Conservation (phyloP, 495 filamentous ascomycete genomes). For the Xylaria sp. region DNA sequence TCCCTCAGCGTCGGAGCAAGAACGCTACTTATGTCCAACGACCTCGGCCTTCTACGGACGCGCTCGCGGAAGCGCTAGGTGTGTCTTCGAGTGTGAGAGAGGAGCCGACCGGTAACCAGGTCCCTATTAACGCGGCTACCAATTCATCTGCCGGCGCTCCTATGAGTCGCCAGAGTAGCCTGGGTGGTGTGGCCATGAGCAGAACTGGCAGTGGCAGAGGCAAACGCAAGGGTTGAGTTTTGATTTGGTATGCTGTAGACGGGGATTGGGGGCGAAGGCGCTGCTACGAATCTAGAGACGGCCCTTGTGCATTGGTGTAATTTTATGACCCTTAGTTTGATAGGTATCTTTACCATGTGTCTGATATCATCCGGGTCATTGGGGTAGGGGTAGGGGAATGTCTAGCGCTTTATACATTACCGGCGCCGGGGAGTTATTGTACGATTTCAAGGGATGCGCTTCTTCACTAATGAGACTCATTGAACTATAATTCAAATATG, state of each 20-base stretch:
- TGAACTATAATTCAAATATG: no score
- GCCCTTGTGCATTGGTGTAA: background rate
- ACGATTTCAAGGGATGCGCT: background rate
- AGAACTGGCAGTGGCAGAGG: conserved; percentile 47
- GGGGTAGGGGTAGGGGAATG: background rate
- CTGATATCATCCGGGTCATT: conserved; percentile 6
- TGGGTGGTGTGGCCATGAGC: conserved; percentile 58
- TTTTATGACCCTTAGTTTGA: background rate
- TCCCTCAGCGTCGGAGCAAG: conserved; percentile 44
- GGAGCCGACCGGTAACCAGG: conserved; percentile 28
- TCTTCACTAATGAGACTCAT: background rate
- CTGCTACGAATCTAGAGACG: background rate
- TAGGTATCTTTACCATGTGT: conserved; percentile 7
- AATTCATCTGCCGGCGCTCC: conserved; percentile 44
- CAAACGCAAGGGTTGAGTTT: conserved; percentile 38
- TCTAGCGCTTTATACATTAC: background rate
- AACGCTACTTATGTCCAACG: conserved; percentile 52
- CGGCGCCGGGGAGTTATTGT: conserved; percentile 1
- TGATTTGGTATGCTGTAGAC: background rate
- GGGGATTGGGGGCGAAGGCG: no score
- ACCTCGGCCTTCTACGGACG: conserved; percentile 51
- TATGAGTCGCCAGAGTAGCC: conserved; percentile 59
- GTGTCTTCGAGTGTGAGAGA: conserved; percentile 46
- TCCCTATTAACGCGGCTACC: conserved; percentile 26
- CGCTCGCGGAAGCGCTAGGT: conserved; percentile 49